Conservation (phyloP, 106 monocot genomes). For the Dendrobium huoshanense region DNA sequence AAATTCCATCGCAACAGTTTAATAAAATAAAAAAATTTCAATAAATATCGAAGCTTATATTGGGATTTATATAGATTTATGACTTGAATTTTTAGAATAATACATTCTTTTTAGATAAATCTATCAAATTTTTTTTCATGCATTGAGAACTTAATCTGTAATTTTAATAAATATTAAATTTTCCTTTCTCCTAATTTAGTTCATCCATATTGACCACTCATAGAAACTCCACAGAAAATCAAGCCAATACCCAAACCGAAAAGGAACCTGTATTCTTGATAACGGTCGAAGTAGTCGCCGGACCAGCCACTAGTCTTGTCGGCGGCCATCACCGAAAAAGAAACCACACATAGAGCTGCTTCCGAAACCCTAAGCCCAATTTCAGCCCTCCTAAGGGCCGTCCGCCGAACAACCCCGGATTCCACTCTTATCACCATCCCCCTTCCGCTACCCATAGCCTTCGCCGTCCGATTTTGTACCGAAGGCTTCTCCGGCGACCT, state of each 20-base stretch:
- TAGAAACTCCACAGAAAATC: no score
- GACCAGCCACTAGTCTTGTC: slow-evolving; percentile 78
- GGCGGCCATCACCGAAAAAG: slow-evolving; percentile 82
- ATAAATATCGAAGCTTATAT: not conserved
- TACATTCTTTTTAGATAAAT: not conserved
- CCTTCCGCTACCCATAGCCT: slow-evolving; percentile 9
- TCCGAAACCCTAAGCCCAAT: slow-evolving; percentile 48
- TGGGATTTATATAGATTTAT: not conserved
- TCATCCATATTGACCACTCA: no score
- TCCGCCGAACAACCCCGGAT: slow-evolving; percentile 24
- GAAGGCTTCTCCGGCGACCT: slow-evolving; percentile 9
- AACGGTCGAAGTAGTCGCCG: slow-evolving; percentile 88
- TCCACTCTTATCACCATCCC: slow-evolving; percentile 15
- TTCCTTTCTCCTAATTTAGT: not conserved
- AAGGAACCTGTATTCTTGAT: slow-evolving; percentile 47
- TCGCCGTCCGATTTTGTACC: slow-evolving; percentile 8
- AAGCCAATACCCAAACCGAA: not conserved
- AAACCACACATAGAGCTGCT: slow-evolving; percentile 40
- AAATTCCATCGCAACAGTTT: not conserved
- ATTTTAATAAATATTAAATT: not conserved
- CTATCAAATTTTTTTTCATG: not conserved
- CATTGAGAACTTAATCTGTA: not conserved
- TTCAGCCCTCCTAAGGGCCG: slow-evolving; percentile 21
- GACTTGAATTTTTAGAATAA: not conserved
- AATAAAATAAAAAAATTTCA: slow-evolving; percentile 2